phyloP scores from a whole-genome alignment of 2,329 filamentous ascomycete species.

The Didymellaceae sp. region DNA sequence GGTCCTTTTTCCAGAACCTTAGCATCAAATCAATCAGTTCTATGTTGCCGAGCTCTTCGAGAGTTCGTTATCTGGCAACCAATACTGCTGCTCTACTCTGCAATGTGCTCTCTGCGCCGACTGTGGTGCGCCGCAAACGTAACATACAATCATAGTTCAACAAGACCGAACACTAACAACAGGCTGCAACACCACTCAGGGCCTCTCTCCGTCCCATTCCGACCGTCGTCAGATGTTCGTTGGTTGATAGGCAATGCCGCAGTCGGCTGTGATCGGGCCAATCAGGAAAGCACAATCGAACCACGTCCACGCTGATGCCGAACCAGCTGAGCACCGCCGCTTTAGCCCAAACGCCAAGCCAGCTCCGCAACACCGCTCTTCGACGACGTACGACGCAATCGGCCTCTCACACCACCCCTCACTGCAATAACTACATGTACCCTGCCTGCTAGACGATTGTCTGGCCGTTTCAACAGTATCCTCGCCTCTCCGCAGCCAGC shows the following conservation, averaged over 20 bases:
- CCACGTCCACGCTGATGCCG: conserved; percentile 5
- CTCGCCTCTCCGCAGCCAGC: conserved; percentile 52
- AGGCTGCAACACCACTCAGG: conserved; percentile 34
- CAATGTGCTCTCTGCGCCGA: conserved; percentile 27
- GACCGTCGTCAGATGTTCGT: conserved; percentile 32
- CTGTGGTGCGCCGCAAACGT: conserved; percentile 17
- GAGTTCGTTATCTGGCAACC: conserved; percentile 31
- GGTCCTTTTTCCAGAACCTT: conserved; percentile 31
- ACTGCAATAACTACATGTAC: conserved; percentile 35
- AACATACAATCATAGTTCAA: conserved; percentile 10
- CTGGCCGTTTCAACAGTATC: conserved; percentile 47
- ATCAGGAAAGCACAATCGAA: conserved; percentile 30
- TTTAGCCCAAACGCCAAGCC: conserved; percentile 13
- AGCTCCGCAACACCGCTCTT: conserved; percentile 35
- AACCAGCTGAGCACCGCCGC: conserved; percentile 35
- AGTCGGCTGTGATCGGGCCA: conserved; percentile 27
- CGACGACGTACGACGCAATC: conserved; percentile 24
- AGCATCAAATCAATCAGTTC: conserved; percentile 24
- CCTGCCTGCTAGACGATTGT: conserved; percentile 49
- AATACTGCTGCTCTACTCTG: conserved; percentile 20
- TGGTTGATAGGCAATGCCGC: conserved; percentile 30
- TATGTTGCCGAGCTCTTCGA: conserved; percentile 28
- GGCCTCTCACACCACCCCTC: conserved; percentile 33
- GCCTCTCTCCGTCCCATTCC: conserved; percentile 32
- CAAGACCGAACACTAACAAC: conserved; percentile 21